Base-by-base conservation (phyloP, 2,329 filamentous ascomycete genomes). In the Myriosclerotinia curreyana region DNA sequence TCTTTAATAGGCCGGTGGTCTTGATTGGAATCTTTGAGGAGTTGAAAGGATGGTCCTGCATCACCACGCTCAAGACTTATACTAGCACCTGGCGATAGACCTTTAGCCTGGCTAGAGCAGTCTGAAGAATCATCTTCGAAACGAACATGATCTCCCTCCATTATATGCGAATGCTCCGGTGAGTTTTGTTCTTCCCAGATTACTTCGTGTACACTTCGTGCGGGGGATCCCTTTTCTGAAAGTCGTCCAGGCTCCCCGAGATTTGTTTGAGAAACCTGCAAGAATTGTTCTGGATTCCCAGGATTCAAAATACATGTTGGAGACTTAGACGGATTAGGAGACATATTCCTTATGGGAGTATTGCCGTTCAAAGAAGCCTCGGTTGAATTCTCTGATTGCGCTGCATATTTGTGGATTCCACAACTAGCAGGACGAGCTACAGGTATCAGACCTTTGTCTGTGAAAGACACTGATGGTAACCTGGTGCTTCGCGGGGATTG, bases 121-220 rank as follows among this genome's bases (percentile, higher is more conserved):
- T 59, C 31, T 14, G 63, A 64, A 17, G 20, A 34, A 51, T 8
- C 38, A 25, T 15, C 22, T 20, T 62, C 42, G 5, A 25, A 25
- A 54, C 50, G 9, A 49, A 17, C 25, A 11, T 66, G 51, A 17
- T 66, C 66, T 28, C 67, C 64, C 2, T 65, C 64, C 7, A 62
- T 63, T 6, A 66, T 11, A 20, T 53, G 63, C 38, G 65, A 64
- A 28, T 55, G 65, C 31, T 50, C 56, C 0, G 61, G 59, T 14
- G 60, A 66, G 9, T 34, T 52, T 15, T 48, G 56, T 22, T 62
- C 67, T 52, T 71, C 56, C 71, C 71, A 73, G 15, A 73, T 67
- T 8, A 72, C 64, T 59, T 73, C 71, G 53, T 72, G 68, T 11
- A 68, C 48, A 56, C 66, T 72, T 49, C 59, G 64, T 31, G 60